Evolutionary conservation across 495 filamentous ascomycete genomes (phyloP).

Genomic region (Penicillium antarcticum): DNA sequence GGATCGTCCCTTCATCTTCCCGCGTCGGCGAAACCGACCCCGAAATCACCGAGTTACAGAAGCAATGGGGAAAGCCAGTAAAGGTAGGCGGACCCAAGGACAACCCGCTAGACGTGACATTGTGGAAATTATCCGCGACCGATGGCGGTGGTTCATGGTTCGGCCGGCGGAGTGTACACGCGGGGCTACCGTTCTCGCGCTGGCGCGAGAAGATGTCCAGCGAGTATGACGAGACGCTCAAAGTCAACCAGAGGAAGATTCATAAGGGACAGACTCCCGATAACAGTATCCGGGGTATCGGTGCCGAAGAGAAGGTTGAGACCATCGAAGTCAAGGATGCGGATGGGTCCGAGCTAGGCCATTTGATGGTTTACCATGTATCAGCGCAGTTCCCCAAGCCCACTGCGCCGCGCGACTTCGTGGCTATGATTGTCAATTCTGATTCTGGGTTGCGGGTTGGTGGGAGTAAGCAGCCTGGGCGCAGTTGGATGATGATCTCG

Average conservation of each 20-base stretch:
- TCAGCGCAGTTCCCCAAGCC: conserved; percentile 89
- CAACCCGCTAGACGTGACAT: conserved; percentile 69
- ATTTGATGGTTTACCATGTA: conserved; percentile 67
- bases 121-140: conserved; percentile 75
- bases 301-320: conserved; percentile 71
- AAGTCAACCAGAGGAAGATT: conserved; percentile 55
- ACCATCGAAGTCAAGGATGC: conserved; percentile 37
- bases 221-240: conserved; percentile 54
- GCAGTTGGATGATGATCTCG: conserved; percentile 83
- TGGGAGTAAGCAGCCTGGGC: conserved; percentile 24
- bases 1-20: conserved; percentile 50
- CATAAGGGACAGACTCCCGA: conserved; percentile 29
- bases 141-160: conserved; percentile 92
- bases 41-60: conserved; percentile 53
- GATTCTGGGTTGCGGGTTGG: conserved; percentile 25
- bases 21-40: conserved; percentile 48
- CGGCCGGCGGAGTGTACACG: conserved; percentile 78
- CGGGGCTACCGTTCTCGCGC: conserved; percentile 66
- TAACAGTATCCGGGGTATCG: conserved; percentile 75
- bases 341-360: conserved; percentile 49
- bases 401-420: conserved; percentile 83
- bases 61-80: conserved; percentile 82
- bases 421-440: conserved; percentile 66
- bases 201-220: conserved; percentile 51
- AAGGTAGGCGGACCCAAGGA: conserved; percentile 62